phyloP scores from a whole-genome alignment of 23 red algal genomes.

The Gracilaria domingensis region DNA sequence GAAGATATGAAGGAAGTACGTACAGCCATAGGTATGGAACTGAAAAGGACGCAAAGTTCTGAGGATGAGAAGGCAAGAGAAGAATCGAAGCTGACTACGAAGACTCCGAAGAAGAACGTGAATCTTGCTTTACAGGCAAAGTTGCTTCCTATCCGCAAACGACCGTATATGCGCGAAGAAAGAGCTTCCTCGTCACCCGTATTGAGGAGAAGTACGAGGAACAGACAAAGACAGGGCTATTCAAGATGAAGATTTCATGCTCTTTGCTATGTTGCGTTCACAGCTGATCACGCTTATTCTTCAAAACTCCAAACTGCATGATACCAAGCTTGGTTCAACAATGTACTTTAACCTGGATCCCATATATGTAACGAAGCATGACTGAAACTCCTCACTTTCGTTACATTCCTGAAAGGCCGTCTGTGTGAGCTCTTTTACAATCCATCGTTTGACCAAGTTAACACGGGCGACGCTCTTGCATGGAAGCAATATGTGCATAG shows the following conservation, averaged over 20 bases:
- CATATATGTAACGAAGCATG: background rate
- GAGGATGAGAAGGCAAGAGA: background rate
- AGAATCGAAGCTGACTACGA: background rate
- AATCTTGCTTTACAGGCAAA: background rate
- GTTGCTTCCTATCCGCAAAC: slow-evolving; percentile 1
- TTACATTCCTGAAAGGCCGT: background rate
- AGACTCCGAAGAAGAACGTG: background rate
- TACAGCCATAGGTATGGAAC: background rate
- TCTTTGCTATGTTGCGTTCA: background rate
- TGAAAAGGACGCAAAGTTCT: background rate
- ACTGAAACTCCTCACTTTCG: background rate
- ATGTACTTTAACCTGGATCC: background rate
- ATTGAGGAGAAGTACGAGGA: slow-evolving; percentile 12
- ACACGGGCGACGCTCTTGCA: background rate
- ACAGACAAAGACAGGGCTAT: background rate
- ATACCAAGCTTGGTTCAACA: slow-evolving; percentile 6
- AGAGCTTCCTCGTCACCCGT: background rate
- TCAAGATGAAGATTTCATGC: background rate
- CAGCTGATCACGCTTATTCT: slow-evolving; percentile 41
- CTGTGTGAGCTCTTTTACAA: background rate
- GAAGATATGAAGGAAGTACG: background rate
- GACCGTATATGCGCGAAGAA: slow-evolving; percentile 17
- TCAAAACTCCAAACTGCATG: background rate
- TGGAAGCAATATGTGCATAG: background rate
- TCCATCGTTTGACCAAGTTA: background rate